Conservation (phyloP, 306 rosid species). For the Dryas octopetala region DNA sequence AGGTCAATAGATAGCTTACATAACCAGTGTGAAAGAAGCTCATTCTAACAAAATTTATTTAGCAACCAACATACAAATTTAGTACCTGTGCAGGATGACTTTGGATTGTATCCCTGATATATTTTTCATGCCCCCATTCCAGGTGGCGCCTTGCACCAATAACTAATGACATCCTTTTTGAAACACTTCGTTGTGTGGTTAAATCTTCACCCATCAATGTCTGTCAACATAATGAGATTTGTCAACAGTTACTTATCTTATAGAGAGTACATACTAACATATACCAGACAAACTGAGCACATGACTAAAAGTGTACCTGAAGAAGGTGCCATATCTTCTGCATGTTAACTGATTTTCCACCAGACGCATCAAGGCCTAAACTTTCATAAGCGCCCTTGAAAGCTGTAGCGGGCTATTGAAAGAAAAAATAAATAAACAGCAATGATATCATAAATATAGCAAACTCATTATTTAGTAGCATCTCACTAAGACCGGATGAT, state of each 20-base stretch:
- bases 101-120: conserved; percentile 89
- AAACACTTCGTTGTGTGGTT: conserved; percentile 42
- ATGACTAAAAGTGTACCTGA: conserved; percentile 53
- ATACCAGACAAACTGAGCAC: conserved; percentile 7
- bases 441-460: neutral
- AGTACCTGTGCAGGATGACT: conserved; percentile 95
- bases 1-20: neutral
- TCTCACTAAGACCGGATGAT: neutral
- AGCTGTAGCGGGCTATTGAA: conserved; percentile 67
- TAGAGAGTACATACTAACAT: conserved; percentile 3
- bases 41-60: neutral
- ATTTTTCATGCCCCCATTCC: conserved; percentile 94
- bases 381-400: conserved; percentile 87
- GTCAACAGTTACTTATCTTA: neutral
- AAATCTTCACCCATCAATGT: conserved; percentile 71
- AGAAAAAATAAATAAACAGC: conserved; percentile 9
- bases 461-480: neutral
- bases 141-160: conserved; percentile 95
- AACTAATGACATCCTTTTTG: conserved; percentile 74
- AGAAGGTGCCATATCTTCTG: conserved; percentile 97
- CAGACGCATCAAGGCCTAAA: conserved; percentile 65
- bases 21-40: neutral
- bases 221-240: conserved; percentile 33
- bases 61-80: conserved; percentile 14
- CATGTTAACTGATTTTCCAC: conserved; percentile 91